Evolutionary conservation across 2,329 filamentous ascomycete genomes (phyloP).

Genomic region (Neonectria ditissima): DNA sequence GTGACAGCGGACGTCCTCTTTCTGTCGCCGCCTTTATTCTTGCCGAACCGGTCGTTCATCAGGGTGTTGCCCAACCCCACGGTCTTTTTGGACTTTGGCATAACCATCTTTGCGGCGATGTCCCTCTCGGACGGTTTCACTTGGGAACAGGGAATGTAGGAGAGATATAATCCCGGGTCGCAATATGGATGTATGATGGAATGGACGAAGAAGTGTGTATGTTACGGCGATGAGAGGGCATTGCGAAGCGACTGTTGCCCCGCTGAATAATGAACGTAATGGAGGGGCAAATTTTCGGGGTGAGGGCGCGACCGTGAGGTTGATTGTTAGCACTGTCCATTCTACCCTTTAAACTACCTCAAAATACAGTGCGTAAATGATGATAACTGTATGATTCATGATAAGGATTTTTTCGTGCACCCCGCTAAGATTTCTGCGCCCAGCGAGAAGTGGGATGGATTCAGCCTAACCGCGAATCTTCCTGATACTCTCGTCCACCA

Average conservation of each 20-base stretch:
- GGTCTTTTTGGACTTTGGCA: conserved; percentile 92
- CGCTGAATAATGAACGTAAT: conserved; percentile 57
- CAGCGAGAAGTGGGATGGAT: conserved; percentile 42
- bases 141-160: conserved; percentile 20
- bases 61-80: conserved; percentile 96
- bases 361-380: conserved; percentile 47
- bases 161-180: conserved; percentile 31
- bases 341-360: fast-evolving
- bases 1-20: conserved; percentile 73
- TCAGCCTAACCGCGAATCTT: conserved; percentile 42
- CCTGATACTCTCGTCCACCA: conserved; percentile 23
- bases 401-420: conserved; percentile 48
- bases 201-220: conserved; percentile 34
- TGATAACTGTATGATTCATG: conserved; percentile 43
- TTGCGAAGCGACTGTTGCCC: conserved; percentile 38
- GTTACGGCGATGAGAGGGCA: conserved; percentile 33
- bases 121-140: conserved; percentile 8
- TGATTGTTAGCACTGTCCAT: conserved; percentile 46
- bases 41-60: conserved; percentile 99
- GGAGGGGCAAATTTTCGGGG: conserved; percentile 63
- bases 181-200: conserved; percentile 20
- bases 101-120: conserved; percentile 60
- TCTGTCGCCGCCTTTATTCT: conserved; percentile 86
- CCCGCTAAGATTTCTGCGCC: conserved; percentile 48
- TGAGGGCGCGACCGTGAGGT: conserved; percentile 22